Evolutionary conservation across 2,329 filamentous ascomycete species (phyloP).

Genomic region (Dryadomyces quercus-mongolicae): DNA sequence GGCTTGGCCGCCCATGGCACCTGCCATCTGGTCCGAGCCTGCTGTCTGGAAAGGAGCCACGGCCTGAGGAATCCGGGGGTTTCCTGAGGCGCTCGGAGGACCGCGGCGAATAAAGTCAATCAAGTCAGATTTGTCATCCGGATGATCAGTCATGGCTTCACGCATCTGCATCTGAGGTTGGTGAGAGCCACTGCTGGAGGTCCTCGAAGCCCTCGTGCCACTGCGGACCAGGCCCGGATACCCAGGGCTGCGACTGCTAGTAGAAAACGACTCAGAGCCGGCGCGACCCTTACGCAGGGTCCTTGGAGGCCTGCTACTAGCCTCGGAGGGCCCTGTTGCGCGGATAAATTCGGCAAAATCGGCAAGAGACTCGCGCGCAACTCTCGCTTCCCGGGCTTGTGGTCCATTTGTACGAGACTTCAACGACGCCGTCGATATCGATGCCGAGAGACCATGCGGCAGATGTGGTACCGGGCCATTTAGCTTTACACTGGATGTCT

Average conservation of each 20-base stretch:
- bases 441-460: slow-evolving; percentile 15
- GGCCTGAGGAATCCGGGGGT: slow-evolving; percentile 66
- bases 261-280: neutral
- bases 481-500: slow-evolving; percentile 12
- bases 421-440: slow-evolving; percentile 13
- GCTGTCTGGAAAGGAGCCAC: slow-evolving; percentile 78
- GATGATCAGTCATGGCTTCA: slow-evolving; percentile 50
- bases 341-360: slow-evolving; percentile 88
- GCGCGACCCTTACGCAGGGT: neutral
- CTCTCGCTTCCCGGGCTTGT: slow-evolving; percentile 59
- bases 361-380: slow-evolving; percentile 57
- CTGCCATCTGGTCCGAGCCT: slow-evolving; percentile 67
- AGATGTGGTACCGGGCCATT: slow-evolving; percentile 13
- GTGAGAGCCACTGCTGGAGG: slow-evolving; percentile 28
- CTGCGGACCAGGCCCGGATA: neutral
- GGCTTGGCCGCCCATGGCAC: slow-evolving; percentile 40
- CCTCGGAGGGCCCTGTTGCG: slow-evolving; percentile 57
- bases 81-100: slow-evolving; percentile 48
- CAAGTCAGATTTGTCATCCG: slow-evolving; percentile 66
- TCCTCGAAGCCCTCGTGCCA: slow-evolving; percentile 18
- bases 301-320: neutral
- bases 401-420: slow-evolving; percentile 19
- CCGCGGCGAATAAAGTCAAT: slow-evolving; percentile 93
- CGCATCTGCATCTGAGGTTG: slow-evolving; percentile 49
- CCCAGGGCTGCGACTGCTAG: neutral